These are phyloP conservation scores for Discostella stelligera DNA, from an alignment of 352 stramenopile genomes.

Conservation along the genomic window DNA sequence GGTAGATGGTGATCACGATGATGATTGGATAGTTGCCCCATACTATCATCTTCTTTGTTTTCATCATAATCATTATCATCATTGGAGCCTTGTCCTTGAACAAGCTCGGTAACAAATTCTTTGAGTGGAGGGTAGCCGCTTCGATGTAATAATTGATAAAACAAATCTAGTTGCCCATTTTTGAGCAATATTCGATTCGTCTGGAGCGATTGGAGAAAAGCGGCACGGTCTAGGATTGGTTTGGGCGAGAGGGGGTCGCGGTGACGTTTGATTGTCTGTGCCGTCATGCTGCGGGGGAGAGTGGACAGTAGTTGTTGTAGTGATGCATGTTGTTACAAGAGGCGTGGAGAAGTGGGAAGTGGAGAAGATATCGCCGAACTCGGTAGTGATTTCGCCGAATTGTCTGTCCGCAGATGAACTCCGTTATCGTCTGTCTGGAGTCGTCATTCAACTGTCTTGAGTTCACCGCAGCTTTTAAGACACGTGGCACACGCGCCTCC, in stretches of 20 bases:
- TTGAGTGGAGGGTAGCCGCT: slow-evolving; percentile 64
- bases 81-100: neutral
- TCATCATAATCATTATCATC: slow-evolving; percentile 9
- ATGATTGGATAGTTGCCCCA: neutral
- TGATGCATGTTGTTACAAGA: no score
- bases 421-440: neutral
- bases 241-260: slow-evolving; percentile 63
- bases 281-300: neutral
- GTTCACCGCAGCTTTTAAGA: neutral
- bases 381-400: no score
- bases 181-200: slow-evolving; percentile 55
- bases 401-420: no score
- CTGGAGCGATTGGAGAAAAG: slow-evolving; percentile 58
- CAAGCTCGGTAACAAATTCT: slow-evolving; percentile 59
- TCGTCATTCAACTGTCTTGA: no score
- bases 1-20: neutral
- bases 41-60: slow-evolving; percentile 2
- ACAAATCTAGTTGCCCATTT: slow-evolving; percentile 58
- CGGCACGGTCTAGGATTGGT: slow-evolving; percentile 64
- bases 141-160: slow-evolving; percentile 74
- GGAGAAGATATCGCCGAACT: no score
- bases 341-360: no score
- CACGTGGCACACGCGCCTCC: neutral
- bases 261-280: slow-evolving; percentile 31
- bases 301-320: no score